Conservation (phyloP, 2,329 filamentous ascomycete species). For the Mycosphaerella sp. region DNA sequence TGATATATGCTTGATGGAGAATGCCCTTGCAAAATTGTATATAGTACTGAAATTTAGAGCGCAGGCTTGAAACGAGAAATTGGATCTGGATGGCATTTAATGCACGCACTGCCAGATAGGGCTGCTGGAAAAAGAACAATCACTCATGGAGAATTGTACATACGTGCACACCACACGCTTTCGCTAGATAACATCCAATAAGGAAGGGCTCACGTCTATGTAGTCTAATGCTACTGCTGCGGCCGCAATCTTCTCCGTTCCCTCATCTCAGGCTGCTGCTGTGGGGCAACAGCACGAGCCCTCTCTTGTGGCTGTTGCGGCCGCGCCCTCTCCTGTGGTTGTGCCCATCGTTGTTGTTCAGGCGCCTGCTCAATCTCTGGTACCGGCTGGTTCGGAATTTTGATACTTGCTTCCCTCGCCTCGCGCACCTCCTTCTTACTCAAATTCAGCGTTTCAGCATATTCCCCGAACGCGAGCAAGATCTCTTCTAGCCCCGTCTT, state of each 20-base stretch:
- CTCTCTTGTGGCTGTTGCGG: background rate
- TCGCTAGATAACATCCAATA: no score
- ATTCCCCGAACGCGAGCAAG: conserved; percentile 66
- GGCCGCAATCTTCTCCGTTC: background rate
- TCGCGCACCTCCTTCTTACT: conserved; percentile 64
- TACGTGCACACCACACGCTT: no score
- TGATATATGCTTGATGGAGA: no score
- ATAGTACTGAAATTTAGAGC: no score
- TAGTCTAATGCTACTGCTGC: background rate
- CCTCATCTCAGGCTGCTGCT: conserved; percentile 6
- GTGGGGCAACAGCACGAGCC: background rate
- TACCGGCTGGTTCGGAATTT: background rate
- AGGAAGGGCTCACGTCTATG: no score
- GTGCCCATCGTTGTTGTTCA: background rate
- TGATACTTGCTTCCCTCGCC: conserved; percentile 55
- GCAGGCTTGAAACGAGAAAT: no score
- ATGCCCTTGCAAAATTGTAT: no score
- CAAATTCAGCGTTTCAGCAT: conserved; percentile 64
- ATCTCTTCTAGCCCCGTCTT: conserved; percentile 60
- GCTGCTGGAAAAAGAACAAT: no score
- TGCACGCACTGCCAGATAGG: no score
- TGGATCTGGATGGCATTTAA: no score
- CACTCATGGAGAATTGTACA: no score
- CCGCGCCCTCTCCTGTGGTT: background rate
- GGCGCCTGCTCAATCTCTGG: conserved; percentile 3